phyloP scores from a whole-genome alignment of 257 asterid species.

The Ballota nigra region DNA sequence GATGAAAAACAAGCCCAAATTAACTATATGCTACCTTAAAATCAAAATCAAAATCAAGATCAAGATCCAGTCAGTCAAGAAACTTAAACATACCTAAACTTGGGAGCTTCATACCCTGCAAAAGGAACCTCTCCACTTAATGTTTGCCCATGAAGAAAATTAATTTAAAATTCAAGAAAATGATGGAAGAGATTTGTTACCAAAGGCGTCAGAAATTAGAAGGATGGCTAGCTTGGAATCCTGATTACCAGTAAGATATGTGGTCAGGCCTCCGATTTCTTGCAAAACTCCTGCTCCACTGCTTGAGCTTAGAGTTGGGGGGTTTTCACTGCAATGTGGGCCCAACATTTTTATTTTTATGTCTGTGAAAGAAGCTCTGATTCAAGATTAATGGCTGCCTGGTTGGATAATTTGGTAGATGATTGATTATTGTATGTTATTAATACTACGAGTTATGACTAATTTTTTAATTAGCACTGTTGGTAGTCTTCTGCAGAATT shows the following conservation, averaged over 20 bases:
- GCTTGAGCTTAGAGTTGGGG: slow-evolving; percentile 38
- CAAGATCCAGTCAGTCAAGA: too few relatives aligned
- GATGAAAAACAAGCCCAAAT: neutral
- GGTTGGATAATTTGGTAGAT: too few relatives aligned
- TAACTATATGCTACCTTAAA: neutral
- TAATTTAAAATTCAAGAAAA: neutral
- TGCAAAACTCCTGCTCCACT: slow-evolving; percentile 41
- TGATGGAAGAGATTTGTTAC: slow-evolving; percentile 23
- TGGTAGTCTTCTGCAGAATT: too few relatives aligned
- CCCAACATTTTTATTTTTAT: slow-evolving; percentile 39
- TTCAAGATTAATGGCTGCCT: too few relatives aligned
- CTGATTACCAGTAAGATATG: slow-evolving; percentile 45
- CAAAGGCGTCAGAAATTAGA: slow-evolving; percentile 54
- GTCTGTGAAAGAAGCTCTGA: too few relatives aligned
- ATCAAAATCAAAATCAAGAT: neutral
- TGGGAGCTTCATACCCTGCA: slow-evolving; percentile 66
- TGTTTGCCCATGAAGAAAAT: neutral
- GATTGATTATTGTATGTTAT: too few relatives aligned
- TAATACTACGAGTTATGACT: too few relatives aligned
- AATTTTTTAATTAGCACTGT: too few relatives aligned
- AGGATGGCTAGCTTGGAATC: slow-evolving; percentile 55
- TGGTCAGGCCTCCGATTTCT: slow-evolving; percentile 52
- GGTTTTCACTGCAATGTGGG: slow-evolving; percentile 44
- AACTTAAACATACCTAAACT: slow-evolving; percentile 45
- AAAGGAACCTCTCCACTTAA: neutral